These are phyloP conservation scores for Ramaria sp. DNA, from an alignment of 768 basidiomycete species.

Conservation along the genomic window DNA sequence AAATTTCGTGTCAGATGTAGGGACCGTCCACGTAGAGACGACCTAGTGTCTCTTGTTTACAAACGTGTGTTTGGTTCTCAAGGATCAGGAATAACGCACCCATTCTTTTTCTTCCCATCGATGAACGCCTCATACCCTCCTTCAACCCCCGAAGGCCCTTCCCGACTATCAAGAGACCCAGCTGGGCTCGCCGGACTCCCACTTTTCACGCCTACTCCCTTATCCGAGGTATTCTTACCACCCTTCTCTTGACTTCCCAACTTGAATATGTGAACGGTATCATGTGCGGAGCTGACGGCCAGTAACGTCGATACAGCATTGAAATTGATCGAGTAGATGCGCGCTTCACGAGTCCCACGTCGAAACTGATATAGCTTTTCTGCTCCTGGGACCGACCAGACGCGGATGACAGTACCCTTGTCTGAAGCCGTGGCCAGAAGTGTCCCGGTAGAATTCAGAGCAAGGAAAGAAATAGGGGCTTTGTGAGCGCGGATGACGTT, in stretches of 20 bases:
- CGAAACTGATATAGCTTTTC: conserved; percentile 95
- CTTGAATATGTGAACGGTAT: conserved; percentile 96
- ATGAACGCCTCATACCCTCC: conserved; percentile 83
- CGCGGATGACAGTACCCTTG: conserved; percentile 94
- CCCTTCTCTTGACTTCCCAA: conserved; percentile 36
- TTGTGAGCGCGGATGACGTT: conserved; percentile 99
- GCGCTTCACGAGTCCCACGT: conserved; percentile 75
- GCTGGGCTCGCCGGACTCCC: conserved; percentile 40
- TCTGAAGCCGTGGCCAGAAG: conserved; percentile 89
- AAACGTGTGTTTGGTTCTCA: not conserved
- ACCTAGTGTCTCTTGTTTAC: not conserved
- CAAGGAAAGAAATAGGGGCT: conserved; percentile 76
- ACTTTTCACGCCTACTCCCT: conserved; percentile 17
- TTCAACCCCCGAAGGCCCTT: conserved; percentile 48
- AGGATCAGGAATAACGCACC: conserved; percentile 11
- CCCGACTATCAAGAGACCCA: conserved; percentile 53
- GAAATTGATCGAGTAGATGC: conserved; percentile 79
- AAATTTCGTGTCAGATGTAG: conserved; percentile 65
- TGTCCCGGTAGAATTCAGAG: conserved; percentile 79
- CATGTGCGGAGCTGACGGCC: conserved; percentile 84
- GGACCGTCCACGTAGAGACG: conserved; percentile 44
- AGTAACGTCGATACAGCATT: conserved; percentile 76
- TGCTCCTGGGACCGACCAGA: conserved; percentile 83
- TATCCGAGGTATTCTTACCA: conserved; percentile 13
- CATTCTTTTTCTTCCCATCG: conserved; percentile 49